These are phyloP conservation scores for Miscanthus lutarioriparius DNA, from an alignment of 176 grass and related monocot species.

Conservation along the genomic window DNA sequence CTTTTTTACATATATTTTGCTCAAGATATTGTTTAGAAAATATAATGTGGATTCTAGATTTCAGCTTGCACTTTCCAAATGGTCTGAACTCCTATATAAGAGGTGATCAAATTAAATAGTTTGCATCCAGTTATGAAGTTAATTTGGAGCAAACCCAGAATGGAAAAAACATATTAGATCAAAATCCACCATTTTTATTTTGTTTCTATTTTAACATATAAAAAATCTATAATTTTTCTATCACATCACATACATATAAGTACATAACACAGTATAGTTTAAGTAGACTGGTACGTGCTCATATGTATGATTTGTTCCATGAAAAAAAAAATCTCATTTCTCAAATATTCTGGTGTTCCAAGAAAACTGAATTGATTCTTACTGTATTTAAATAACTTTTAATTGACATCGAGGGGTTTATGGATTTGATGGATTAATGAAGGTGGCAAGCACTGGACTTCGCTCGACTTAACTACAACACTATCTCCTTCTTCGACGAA, in stretches of 20 bases:
- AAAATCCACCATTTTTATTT: not conserved
- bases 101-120: not conserved
- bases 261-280: not conserved
- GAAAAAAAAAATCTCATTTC: not conserved
- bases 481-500: constrained; percentile 13
- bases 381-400: no score
- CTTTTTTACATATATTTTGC: no score
- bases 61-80: not conserved
- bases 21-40: no score
- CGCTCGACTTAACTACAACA: not conserved
- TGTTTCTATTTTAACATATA: not conserved
- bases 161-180: not conserved
- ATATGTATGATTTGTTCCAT: not conserved
- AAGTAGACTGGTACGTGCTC: not conserved
- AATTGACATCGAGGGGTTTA: not conserved
- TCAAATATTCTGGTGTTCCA: not conserved
- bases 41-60: no score
- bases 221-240: not conserved
- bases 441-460: constrained; percentile 24
- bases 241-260: not conserved
- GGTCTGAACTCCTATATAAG: not conserved
- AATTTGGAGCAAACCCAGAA: not conserved
- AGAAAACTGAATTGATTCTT: not conserved
- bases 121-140: not conserved
- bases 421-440: not conserved